A percentile compares a stretch with the other conserved stretches of the same genome.
These are phyloP conservation scores for Penicillium crystallinum DNA, from an alignment of 495 filamentous ascomycete genomes.

Conservation along the genomic window DNA sequence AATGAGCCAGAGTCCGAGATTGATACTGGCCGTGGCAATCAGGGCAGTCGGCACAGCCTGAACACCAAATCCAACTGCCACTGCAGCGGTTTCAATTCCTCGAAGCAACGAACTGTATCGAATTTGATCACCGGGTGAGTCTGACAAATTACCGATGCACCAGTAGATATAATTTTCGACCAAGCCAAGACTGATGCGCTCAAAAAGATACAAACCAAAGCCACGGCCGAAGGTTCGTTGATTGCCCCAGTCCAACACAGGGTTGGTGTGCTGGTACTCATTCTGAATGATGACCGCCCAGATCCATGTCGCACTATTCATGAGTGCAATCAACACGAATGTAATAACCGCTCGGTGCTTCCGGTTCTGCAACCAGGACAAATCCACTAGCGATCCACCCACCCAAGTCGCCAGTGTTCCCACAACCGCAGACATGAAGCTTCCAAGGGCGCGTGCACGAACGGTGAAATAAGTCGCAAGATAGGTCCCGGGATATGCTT, in stretches of 20 bases:
- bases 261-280: conserved; percentile 21
- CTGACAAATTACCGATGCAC: conserved; percentile 41
- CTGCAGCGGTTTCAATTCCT: conserved; percentile 38
- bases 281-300: conserved; percentile 24
- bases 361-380: conserved; percentile 18
- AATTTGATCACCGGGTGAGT: conserved; percentile 39
- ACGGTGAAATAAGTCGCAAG: conserved; percentile 55
- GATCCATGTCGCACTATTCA: conserved; percentile 24
- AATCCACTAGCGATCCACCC: conserved; percentile 15
- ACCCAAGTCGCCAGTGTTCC: conserved; percentile 39
- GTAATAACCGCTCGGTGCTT: conserved; percentile 16
- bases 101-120: conserved; percentile 38
- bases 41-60: conserved; percentile 39
- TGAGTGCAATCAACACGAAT: conserved; percentile 14
- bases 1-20: conserved; percentile 37
- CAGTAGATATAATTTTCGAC: conserved; percentile 45
- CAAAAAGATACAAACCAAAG: conserved; percentile 39
- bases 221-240: conserved; percentile 36
- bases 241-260: conserved; percentile 17
- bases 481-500: conserved; percentile 51
- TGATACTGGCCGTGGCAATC: conserved; percentile 39
- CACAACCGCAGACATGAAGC: conserved; percentile 42
- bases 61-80: conserved; percentile 38
- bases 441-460: conserved; percentile 45
- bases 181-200: conserved; percentile 32